Conservation (phyloP, 768 basidiomycete species). For the Tephrocybe rancida region DNA sequence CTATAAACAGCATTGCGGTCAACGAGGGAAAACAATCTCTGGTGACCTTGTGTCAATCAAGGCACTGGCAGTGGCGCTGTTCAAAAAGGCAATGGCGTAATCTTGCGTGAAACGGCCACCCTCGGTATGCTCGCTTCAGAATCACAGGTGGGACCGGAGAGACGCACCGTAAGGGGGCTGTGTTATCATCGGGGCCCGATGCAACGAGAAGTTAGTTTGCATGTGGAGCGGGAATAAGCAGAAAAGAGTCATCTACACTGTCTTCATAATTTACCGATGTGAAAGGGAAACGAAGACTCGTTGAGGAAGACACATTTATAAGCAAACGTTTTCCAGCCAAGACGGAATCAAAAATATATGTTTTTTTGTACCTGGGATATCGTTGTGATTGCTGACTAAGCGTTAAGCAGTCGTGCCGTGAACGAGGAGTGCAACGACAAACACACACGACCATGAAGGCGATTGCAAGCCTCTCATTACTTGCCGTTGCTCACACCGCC, state of each 20-base stretch:
- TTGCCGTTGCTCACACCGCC: constrained; percentile 32
- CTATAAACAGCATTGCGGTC: no score
- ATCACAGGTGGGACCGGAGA: background rate
- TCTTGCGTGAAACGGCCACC: background rate
- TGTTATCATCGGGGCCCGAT: constrained; percentile 4
- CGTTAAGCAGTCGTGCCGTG: background rate
- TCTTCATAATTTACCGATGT: background rate
- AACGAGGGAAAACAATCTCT: no score
- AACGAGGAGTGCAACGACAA: background rate
- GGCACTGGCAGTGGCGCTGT: background rate
- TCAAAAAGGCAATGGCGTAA: background rate
- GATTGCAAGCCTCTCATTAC: constrained; percentile 42
- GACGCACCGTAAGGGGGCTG: background rate
- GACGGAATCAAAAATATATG: no score
- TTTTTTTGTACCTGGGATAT: no score
- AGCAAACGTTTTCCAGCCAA: no score
- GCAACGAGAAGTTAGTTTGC: background rate
- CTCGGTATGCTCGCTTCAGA: background rate
- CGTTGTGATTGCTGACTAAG: constrained; percentile 12
- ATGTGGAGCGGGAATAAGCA: background rate
- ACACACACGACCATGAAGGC: constrained; percentile 45
- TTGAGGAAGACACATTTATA: background rate
- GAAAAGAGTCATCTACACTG: background rate
- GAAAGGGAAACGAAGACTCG: background rate
- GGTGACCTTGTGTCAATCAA: no score